These are phyloP conservation scores for Trichophyton schoenleinii DNA, from an alignment of 2,329 filamentous ascomycete genomes.

Conservation along the genomic window DNA sequence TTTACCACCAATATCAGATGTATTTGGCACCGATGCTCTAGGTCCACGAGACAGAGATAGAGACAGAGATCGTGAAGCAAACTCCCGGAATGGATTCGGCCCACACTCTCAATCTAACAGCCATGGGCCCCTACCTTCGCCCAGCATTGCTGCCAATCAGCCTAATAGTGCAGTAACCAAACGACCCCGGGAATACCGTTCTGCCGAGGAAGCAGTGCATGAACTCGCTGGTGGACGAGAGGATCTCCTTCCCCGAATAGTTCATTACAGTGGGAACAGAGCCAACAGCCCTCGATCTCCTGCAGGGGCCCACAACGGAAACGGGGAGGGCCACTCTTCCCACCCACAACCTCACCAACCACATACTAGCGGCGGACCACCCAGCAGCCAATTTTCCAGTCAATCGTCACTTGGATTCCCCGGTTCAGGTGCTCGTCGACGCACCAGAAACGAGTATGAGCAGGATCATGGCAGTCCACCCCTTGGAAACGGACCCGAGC, in stretches of 20 bases:
- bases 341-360: slow-evolving; percentile 19
- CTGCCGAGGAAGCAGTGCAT: slow-evolving; percentile 87
- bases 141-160: slow-evolving; percentile 49
- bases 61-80: slow-evolving; percentile 13
- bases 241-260: slow-evolving; percentile 80
- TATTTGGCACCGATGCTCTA: slow-evolving; percentile 70
- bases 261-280: slow-evolving; percentile 90
- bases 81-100: slow-evolving; percentile 7
- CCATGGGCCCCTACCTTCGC: slow-evolving; percentile 62
- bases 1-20: slow-evolving; percentile 84
- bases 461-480: slow-evolving; percentile 74
- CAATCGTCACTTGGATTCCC: slow-evolving; percentile 9
- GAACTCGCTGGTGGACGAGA: slow-evolving; percentile 83
- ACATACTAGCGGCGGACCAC: slow-evolving; percentile 11
- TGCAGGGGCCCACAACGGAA: slow-evolving; percentile 15
- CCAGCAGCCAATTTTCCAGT: slow-evolving; percentile 15
- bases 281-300: slow-evolving; percentile 59
- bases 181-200: slow-evolving; percentile 77
- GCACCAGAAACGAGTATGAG: slow-evolving; percentile 82
- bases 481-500: slow-evolving; percentile 57
- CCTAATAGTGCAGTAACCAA: slow-evolving; percentile 38
- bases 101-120: slow-evolving; percentile 22
- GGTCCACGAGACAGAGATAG: slow-evolving; percentile 30
- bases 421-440: slow-evolving; percentile 44
- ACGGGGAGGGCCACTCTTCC: slow-evolving; percentile 3